Evolutionary conservation across 768 basidiomycete species (phyloP).

Genomic region (Clitopilus hobsonii): DNA sequence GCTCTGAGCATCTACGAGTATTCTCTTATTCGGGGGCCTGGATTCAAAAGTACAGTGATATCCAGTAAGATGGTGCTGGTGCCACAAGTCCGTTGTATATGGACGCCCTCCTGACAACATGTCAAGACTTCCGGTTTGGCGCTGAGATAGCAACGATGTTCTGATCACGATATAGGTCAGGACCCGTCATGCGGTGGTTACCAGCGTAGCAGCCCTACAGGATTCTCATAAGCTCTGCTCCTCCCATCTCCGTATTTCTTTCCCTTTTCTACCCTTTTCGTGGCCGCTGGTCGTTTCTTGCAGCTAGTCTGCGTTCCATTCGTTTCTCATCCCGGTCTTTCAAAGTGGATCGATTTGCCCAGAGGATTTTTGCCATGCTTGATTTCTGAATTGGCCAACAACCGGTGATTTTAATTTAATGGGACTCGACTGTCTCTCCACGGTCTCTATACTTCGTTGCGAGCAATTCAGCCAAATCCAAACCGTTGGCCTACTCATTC

Average conservation of each 20-base stretch:
- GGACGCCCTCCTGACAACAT: neutral
- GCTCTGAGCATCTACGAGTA: neutral
- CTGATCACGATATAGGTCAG: neutral
- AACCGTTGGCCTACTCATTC: constrained; percentile 51
- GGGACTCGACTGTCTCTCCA: constrained; percentile 64
- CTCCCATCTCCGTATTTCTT: neutral
- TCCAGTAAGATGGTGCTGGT: neutral
- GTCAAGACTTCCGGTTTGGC: neutral
- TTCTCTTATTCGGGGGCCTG: neutral
- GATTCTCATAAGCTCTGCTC: neutral
- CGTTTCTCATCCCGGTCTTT: constrained; percentile 26
- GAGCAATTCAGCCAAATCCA: constrained; percentile 43
- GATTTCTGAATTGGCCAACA: constrained; percentile 8
- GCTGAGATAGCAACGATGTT: neutral
- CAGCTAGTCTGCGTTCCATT: constrained; percentile 49
- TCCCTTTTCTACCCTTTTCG: constrained; percentile 1
- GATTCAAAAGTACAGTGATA: neutral
- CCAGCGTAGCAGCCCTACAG: neutral
- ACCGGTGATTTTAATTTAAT: constrained; percentile 19
- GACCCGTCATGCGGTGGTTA: neutral
- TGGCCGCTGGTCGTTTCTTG: constrained; percentile 19
- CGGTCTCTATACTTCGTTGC: constrained; percentile 70
- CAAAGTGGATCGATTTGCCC: neutral
- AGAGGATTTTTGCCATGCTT: neutral
- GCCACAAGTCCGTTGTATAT: neutral